phyloP scores from a whole-genome alignment of 2,329 filamentous ascomycete species.

The Dactylonectria macrodidyma region DNA sequence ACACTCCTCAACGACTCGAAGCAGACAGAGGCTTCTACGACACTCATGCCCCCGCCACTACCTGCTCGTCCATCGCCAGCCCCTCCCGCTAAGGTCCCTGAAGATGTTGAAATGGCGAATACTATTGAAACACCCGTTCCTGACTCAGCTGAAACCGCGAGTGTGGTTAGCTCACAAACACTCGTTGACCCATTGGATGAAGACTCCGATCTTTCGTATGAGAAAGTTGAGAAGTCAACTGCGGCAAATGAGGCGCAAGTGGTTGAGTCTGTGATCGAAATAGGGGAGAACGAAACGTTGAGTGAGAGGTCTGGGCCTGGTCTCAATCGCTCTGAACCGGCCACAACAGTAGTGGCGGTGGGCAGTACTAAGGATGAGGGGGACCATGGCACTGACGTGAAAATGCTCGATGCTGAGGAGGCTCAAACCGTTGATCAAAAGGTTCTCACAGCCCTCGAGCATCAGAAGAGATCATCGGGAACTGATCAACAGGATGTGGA shows the following conservation, averaged over 20 bases:
- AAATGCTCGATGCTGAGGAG: constrained; percentile 52
- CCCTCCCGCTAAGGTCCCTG: constrained; percentile 48
- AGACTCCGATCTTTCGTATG: constrained; percentile 53
- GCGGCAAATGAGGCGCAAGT: constrained; percentile 41
- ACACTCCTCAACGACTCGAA: constrained; percentile 54
- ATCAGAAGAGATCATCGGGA: constrained; percentile 63
- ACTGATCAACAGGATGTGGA: constrained; percentile 93
- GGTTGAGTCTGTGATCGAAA: constrained; percentile 44
- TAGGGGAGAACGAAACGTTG: constrained; percentile 32
- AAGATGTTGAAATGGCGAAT: constrained; percentile 55
- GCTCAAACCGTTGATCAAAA: constrained; percentile 61
- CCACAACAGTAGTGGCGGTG: constrained; percentile 20
- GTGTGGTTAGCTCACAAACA: constrained; percentile 67
- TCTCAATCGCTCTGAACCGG: constrained; percentile 10
- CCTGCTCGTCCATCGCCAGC: constrained; percentile 63
- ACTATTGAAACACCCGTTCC: constrained; percentile 50
- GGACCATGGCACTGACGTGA: constrained; percentile 36
- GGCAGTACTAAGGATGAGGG: constrained; percentile 22
- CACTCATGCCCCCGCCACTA: constrained; percentile 61
- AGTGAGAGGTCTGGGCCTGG: constrained; percentile 24
- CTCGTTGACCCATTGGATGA: constrained; percentile 63
- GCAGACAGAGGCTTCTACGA: constrained; percentile 43
- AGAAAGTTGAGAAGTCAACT: constrained; percentile 49
- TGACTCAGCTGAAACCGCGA: constrained; percentile 57
- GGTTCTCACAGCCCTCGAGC: constrained; percentile 62